Percentiles rank a stretch among this genome's conserved stretches.
Evolutionary conservation across 2,329 filamentous ascomycete genomes (phyloP).

Genomic region (Coniochaeta sp.): DNA sequence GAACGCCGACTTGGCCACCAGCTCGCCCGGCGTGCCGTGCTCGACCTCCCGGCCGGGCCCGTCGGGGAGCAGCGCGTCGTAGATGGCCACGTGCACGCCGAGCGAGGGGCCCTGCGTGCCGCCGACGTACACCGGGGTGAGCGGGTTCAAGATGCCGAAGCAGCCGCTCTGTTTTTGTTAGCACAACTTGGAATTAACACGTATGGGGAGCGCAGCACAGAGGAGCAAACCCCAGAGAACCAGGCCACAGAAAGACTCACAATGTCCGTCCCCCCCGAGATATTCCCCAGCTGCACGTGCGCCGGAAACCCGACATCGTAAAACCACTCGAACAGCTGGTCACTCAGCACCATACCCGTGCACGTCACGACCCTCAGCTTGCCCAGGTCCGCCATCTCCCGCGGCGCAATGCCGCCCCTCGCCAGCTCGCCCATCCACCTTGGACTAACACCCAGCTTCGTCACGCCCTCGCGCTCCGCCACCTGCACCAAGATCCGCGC

Average conservation of each 20-base stretch:
- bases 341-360: constrained; percentile 77
- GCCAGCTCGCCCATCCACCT: constrained; percentile 69
- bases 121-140: constrained; percentile 57
- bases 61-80: constrained; percentile 52
- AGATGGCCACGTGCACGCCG: constrained; percentile 47
- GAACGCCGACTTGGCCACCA: constrained; percentile 64
- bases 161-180: constrained; percentile 40
- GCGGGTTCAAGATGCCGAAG: constrained; percentile 58
- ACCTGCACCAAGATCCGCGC: constrained; percentile 55
- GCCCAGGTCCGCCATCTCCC: constrained; percentile 55
- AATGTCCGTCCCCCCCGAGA: constrained; percentile 72
- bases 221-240: too few relatives aligned
- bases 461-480: constrained; percentile 56
- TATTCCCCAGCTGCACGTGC: constrained; percentile 61
- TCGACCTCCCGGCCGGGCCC: constrained; percentile 36
- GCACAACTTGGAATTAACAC: neutral
- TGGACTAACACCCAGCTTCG: constrained; percentile 68
- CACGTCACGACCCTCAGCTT: constrained; percentile 54
- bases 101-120: constrained; percentile 43
- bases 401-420: constrained; percentile 55
- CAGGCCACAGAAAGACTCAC: constrained; percentile 29
- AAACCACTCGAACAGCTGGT: constrained; percentile 74
- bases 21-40: constrained; percentile 62
- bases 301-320: constrained; percentile 63
- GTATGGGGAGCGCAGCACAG: too few relatives aligned